Evolutionary conservation across 2,329 filamentous ascomycete species (phyloP), one percentile per base, ranked within the genome.

Genomic region (Colletotrichum sp.): DNA sequence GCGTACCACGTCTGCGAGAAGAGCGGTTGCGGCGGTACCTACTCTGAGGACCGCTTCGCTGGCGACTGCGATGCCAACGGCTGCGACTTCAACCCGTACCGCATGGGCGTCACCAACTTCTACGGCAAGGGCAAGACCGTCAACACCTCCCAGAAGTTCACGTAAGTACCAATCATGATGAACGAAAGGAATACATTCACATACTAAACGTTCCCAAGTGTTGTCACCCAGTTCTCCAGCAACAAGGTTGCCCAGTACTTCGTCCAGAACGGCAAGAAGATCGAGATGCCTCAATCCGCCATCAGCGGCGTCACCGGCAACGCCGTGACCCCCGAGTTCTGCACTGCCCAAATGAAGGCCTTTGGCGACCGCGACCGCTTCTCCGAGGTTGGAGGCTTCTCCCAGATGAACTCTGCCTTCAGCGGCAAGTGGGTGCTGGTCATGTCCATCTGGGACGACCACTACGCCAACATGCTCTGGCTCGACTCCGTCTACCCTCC

Each of bases 391-490:
- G 92, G 92, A 67, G 93, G 92, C 27, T 82, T 92, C 77, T 81
- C 85, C 8, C 84, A 83, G 57, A 91, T 94, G 88, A 87, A 88
- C 77, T 81, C 85, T 2, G 91, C 90, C 28, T 84, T 94, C 55
- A 81, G 83, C 8, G 79, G 87, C 36, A 91, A 91, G 44, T 92
- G 93, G 90, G 92, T 93, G 48, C 87, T 94, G 16, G 91, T 93
- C 78, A 88, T 94, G 87, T 89, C 87, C 28, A 84, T 92, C 75
- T 91, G 89, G 88, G 83, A 86, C 75, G 86, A 87, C 77, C 89
- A 93, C 82, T 84, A 88, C 71, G 85, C 89, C 80, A 88, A 92
- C 84, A 94, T 94, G 91, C 88, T 93, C 79, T 94, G 93, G 93
- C 89, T 94, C 78, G 92, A 94, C 86, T 89, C 88, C 77, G 87